phyloP scores from a whole-genome alignment of 2,329 filamentous ascomycete genomes.

The Aspergillus oerlinghausenensis region DNA sequence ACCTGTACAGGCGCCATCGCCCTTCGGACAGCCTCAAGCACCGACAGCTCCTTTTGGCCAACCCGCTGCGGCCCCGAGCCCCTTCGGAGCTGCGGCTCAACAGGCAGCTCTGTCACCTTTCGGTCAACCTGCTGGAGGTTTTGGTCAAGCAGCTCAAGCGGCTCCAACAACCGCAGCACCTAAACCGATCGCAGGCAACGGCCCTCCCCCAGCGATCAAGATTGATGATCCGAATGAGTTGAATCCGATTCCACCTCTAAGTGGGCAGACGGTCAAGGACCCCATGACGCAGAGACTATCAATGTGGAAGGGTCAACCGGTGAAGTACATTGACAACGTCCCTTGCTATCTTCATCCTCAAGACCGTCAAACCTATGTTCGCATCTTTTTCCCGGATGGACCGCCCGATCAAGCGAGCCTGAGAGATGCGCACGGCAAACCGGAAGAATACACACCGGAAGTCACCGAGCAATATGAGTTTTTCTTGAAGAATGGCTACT shows the following conservation, averaged over 20 bases:
- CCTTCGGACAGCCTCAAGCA: slow-evolving; percentile 26
- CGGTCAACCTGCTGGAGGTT: slow-evolving; percentile 29
- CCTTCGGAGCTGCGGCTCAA: slow-evolving; percentile 26
- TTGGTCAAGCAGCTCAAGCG: slow-evolving; percentile 16
- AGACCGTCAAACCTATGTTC: slow-evolving; percentile 54
- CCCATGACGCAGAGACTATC: slow-evolving; percentile 40
- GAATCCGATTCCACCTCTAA: slow-evolving; percentile 33
- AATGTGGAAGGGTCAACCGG: slow-evolving; percentile 60
- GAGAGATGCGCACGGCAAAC: slow-evolving; percentile 49
- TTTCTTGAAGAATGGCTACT: slow-evolving; percentile 62
- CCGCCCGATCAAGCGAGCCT: slow-evolving; percentile 50
- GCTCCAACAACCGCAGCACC: slow-evolving; percentile 6
- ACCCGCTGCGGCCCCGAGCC: slow-evolving; percentile 20
- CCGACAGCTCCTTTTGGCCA: slow-evolving; percentile 29
- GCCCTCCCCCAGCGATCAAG: slow-evolving; percentile 25
- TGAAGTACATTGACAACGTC: slow-evolving; percentile 53
- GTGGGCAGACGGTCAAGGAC: slow-evolving; percentile 34
- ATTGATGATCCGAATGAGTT: slow-evolving; percentile 25
- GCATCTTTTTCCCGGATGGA: slow-evolving; percentile 70
- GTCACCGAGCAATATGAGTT: slow-evolving; percentile 60
- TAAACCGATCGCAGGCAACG: slow-evolving; percentile 16
- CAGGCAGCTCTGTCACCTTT: slow-evolving; percentile 35
- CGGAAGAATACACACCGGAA: slow-evolving; percentile 47
- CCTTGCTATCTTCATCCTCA: slow-evolving; percentile 50
- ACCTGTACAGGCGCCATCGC: slow-evolving; percentile 19